Evolutionary conservation across 805 yeast genomes (phyloP), one percentile per base, ranked within the genome.

Genomic region (Danielozyma ontarioensis): DNA sequence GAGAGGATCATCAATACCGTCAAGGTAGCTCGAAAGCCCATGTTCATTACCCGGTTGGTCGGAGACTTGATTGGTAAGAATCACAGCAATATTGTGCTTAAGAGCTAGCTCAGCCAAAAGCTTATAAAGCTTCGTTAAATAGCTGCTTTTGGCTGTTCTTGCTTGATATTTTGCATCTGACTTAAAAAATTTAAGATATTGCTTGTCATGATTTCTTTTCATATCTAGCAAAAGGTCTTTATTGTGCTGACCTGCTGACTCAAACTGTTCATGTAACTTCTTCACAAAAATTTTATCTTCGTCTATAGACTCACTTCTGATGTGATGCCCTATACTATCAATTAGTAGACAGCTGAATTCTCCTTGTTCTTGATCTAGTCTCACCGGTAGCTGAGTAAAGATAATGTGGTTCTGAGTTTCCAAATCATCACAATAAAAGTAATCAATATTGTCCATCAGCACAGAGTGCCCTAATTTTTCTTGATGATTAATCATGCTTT

Each of bases 271-370:
- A 29, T 37, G 33, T 16, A 26, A 27, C 8, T 43, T 40, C n/a
- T n/a, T n/a, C n/a, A n/a, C n/a, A 16, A 77, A 50, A 24, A 40
- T 42, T 8, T 45, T 40, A 16, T 46, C 53, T 41, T 80, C 86
- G 1, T 78, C 78, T 10, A 19, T 6, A 6, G 22, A 19, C 22
- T 19, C 22, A 19, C 22, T 19, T 36, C 94, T 62, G 21, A 88
- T 54, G 53, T 83, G 95, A 48, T 86, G 95, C 0, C 90, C 78
- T 3, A 89, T 75, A 22, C 95, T 83, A 55, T 90, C 97, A 7
- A 89, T 65, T 1, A 87, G 69, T 0, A 90, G 64, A 18, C 83
- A 48, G 27, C 73, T 80, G 2, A 80, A 64, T 5, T 50, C 44
- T 1, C 58, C 55, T 10, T 52, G 41, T 21, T 59, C 51, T 21